These are phyloP conservation scores for Zhuliangozyma blackwelliae DNA, from an alignment of 1,139 yeast genomes.

Conservation along the genomic window DNA sequence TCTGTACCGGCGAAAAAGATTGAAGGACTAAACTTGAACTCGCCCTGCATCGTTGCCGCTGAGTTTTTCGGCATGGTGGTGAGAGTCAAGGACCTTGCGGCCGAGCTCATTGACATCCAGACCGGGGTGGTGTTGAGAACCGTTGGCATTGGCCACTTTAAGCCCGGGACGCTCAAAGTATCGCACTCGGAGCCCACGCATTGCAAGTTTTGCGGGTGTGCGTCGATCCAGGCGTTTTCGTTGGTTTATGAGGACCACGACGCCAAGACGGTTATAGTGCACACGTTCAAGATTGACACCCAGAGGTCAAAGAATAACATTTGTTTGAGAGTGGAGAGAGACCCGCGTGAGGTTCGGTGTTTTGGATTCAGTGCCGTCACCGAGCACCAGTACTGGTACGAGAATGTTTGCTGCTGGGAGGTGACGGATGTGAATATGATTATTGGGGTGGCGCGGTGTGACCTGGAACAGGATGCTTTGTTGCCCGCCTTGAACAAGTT, in stretches of 20 bases:
- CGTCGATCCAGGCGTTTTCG: constrained; percentile 68
- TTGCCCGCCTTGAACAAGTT: constrained; percentile 4
- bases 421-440: constrained; percentile 72
- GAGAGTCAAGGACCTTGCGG: constrained; percentile 48
- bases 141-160: constrained; percentile 59
- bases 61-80: constrained; percentile 72
- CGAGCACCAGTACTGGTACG: constrained; percentile 67
- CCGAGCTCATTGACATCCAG: constrained; percentile 72
- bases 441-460: constrained; percentile 57
- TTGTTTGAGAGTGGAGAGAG: constrained; percentile 86
- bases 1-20: neutral
- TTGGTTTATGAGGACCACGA: constrained; percentile 65
- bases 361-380: constrained; percentile 73
- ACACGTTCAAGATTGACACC: constrained; percentile 61
- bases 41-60: constrained; percentile 19
- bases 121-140: constrained; percentile 62
- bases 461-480: constrained; percentile 6
- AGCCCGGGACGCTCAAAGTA: constrained; percentile 56
- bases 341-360: constrained; percentile 86
- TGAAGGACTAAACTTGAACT: constrained; percentile 17
- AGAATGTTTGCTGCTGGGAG: constrained; percentile 71
- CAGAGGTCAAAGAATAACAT: constrained; percentile 75
- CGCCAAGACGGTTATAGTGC: constrained; percentile 58
- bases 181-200: constrained; percentile 84
- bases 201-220: constrained; percentile 89